phyloP scores from a whole-genome alignment of 148 eudicot species.

The Cornus suecica region DNA sequence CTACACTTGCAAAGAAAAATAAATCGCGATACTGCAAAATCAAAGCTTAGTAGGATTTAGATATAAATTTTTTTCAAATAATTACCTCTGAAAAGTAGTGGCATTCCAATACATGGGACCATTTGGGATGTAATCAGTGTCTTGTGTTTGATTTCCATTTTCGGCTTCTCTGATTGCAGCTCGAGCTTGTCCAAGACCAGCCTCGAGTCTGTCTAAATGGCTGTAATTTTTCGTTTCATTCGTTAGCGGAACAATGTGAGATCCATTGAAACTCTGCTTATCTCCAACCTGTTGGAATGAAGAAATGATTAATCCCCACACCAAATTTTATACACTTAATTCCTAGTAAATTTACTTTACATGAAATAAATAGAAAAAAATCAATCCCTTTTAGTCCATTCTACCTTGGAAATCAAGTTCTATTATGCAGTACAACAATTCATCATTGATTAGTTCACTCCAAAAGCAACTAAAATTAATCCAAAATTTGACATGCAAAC shows the following conservation, averaged over 20 bases:
- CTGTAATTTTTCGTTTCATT: constrained; percentile 29
- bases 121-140: constrained; percentile 34
- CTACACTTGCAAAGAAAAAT: background rate
- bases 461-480: too few species aligned
- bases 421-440: too few species aligned
- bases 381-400: too few species aligned
- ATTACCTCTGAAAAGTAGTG: constrained; percentile 38
- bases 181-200: constrained; percentile 48
- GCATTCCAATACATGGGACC: constrained; percentile 37
- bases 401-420: too few species aligned
- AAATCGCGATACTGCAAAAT: background rate
- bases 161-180: constrained; percentile 44
- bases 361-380: too few species aligned
- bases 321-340: too few species aligned
- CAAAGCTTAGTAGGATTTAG: background rate
- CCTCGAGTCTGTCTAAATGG: constrained; percentile 45
- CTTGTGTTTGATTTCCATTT: constrained; percentile 26
- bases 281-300: too few species aligned
- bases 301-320: too few species aligned
- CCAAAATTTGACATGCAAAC: too few species aligned
- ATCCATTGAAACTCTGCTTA: constrained; percentile 8
- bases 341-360: too few species aligned
- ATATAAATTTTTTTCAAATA: background rate
- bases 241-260: background rate
- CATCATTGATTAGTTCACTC: too few species aligned